Evolutionary conservation across 805 yeast genomes (phyloP), one percentile per base, ranked within the genome.

Genomic region (Torulaspora franciscae): DNA sequence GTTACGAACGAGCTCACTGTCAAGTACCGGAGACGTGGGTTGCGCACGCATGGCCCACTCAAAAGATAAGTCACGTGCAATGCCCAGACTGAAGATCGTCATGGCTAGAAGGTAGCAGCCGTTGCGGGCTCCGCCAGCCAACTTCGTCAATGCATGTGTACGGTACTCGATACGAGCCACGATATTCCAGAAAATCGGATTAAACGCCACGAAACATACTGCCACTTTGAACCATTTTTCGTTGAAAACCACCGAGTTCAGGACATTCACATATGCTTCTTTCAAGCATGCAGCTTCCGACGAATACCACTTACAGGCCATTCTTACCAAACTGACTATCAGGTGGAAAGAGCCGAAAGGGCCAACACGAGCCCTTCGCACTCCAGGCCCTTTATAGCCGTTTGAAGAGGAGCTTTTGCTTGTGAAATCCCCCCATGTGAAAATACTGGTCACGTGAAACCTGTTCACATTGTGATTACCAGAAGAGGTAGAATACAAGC

Each of bases 131-230:
- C 86, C 82, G 25, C 85, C 83, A 1, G 84, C 75, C 15, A 85
- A 49, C 57, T 83, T 87, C 15, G 98, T 86, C 43, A 91, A 67
- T 42, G 84, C 57, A 54, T 85, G 84, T 11, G 86, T 80, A 48
- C 79, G 78, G 73, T 87, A 87, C 63, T 93, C 98, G 54, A 77
- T 58, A 56, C 98, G 76, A 5, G 99, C 99, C 17, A 79, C 95
- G 46, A 84, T 75, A 65, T 93, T 93, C 99, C 99, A 93, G 63
- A 90, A 91, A 26, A 85, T 77, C 13, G 99, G 99, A 64, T 93
- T 93, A 77, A 93, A 90, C 11, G 82, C 80, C 55, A 93, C 85
- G 25, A 85, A 77, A 7, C 72, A 75, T 24, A 86, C 62, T 4
- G 91, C 78, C 47, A 69, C 73, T 64, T 47, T 45, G 13, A 61